Evolutionary conservation across 306 rosid genomes (phyloP), one percentile per base, ranked within the genome.

Genomic region (Citrullus amarus): DNA sequence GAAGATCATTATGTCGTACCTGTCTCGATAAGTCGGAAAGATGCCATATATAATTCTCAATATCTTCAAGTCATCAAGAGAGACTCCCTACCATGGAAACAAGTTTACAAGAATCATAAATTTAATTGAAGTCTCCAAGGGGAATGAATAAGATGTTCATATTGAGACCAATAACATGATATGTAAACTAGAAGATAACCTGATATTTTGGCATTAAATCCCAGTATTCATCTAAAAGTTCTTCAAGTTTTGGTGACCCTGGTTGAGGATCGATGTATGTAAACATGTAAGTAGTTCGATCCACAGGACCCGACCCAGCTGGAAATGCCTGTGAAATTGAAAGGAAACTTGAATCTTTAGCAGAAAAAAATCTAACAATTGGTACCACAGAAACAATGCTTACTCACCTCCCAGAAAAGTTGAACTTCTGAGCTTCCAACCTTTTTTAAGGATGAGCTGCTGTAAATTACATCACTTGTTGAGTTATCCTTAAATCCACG

Each of bases 281-380:
- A 84, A 95, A 95, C 96, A 95, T 86, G 63, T 92, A 95, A 46
- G 93, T 95, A 12, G 98, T 95, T 50, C 97, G 96, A 85, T 95
- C 98, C 60, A 30, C 75, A 73, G 97, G 96, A 81, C 97, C 96
- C 1, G 98, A 90, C 67, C 96, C 98, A 48, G 98, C 91, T 66
- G 97, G 97, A 86, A 95, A 95, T 71, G 98, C 98, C 97, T 95
- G 90, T 56, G 74, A 83, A 58, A 69, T 84, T 80, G 82, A 79
- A 78, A 82, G 89, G 20, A 58, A 57, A 78, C 80, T 78, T 54
- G 65, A 50, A 43, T 62, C 65, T 51, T 38, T 51, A 32, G 38
- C 69, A 81, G 58, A 43, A 80, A 60, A 75, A 30, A 6, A 53
- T 62, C 34, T 46, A 16, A 55, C n/a, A n/a, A 54, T n/a, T 74